Conservation (phyloP, 1,284 basidiomycete species). For the Ganoderma leucocontextum region DNA sequence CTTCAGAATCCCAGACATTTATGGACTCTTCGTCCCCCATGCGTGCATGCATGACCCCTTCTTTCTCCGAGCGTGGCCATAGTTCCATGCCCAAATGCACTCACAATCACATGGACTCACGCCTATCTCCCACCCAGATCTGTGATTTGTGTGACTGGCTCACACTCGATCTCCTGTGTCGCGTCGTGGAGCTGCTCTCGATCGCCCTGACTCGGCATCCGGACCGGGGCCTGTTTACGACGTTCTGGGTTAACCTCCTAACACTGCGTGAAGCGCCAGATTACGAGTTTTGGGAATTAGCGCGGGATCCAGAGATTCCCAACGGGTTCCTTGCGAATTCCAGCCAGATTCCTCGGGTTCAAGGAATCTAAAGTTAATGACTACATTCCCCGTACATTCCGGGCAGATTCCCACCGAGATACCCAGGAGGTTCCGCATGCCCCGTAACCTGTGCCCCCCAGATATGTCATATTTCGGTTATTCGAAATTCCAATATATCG, state of each 20-base stretch:
- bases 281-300: not conserved
- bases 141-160: slow-evolving; percentile 1
- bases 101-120: not conserved
- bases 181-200: not conserved
- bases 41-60: not conserved
- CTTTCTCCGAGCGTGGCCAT: not conserved
- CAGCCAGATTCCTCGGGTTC: not conserved
- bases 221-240: not conserved
- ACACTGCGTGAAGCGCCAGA: not conserved
- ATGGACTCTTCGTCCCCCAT: not conserved
- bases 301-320: not conserved
- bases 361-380: not conserved
- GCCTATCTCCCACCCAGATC: not conserved
- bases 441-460: not conserved
- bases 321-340: not conserved
- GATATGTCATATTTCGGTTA: not conserved
- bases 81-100: not conserved
- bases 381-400: not conserved
- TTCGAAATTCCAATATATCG: not conserved
- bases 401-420: not conserved
- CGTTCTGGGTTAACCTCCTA: not conserved
- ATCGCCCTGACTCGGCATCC: slow-evolving; percentile 1
- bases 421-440: not conserved
- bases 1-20: not conserved
- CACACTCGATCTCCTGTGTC: slow-evolving; percentile 3